Percentiles rank a stretch among this genome's conserved stretches.
Evolutionary conservation across 2,329 filamentous ascomycete species (phyloP).

Genomic region (Paraconiothyrium brasiliense): DNA sequence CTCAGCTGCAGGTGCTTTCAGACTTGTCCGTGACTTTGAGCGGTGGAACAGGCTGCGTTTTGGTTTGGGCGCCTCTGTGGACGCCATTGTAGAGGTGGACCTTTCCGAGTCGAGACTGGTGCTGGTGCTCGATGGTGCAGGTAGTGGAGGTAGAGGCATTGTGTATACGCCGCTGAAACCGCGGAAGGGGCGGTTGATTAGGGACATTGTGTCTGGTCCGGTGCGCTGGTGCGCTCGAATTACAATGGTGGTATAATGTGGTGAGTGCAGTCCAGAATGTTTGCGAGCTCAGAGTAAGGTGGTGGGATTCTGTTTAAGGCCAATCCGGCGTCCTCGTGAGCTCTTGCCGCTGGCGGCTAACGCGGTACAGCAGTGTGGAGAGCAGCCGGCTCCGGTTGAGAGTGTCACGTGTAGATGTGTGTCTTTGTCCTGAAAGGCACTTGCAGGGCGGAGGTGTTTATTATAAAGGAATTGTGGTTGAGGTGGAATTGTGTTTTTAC

Average conservation of each 20-base stretch:
- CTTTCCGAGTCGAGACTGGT: neutral
- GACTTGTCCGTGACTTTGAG: neutral
- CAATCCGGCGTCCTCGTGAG: neutral
- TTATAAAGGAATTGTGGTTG: neutral
- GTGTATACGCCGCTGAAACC: slow-evolving; percentile 7
- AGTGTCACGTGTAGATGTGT: neutral
- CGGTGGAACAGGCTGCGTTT: neutral
- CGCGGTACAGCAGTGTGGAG: neutral
- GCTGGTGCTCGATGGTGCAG: neutral
- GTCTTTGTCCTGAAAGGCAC: too few species aligned
- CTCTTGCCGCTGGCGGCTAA: neutral
- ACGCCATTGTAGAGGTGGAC: neutral
- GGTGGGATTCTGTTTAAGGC: neutral
- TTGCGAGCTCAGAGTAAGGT: neutral
- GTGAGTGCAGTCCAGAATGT: neutral
- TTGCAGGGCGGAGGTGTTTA: too few species aligned
- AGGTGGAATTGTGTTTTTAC: neutral
- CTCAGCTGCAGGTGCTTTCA: neutral
- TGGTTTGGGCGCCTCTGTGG: neutral
- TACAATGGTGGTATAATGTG: neutral
- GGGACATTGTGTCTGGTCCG: neutral
- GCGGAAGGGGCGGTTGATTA: slow-evolving; percentile 11
- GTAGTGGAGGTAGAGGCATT: neutral
- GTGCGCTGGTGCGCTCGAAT: neutral
- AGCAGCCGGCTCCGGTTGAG: neutral